A percentile compares a stretch with the other conserved stretches of the same genome.
Conservation (phyloP, 495 filamentous ascomycete species). For the Hypoxylon intermedium region DNA sequence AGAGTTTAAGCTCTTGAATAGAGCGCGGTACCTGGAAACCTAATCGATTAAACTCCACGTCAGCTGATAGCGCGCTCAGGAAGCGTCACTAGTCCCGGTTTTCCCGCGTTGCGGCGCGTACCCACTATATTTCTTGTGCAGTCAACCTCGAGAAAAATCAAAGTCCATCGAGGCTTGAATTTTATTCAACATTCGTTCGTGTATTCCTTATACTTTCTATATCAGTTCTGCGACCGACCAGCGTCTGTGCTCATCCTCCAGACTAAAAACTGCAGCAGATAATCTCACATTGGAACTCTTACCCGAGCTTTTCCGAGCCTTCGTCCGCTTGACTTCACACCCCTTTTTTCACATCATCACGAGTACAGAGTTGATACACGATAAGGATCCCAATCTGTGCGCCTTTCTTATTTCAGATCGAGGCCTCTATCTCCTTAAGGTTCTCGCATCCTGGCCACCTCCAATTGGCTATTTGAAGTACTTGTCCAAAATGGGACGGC, state of each 20-base stretch:
- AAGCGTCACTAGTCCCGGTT: slow-evolving; percentile 17
- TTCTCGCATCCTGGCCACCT: not conserved
- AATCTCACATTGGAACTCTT: too few relatives aligned
- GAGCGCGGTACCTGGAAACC: too few relatives aligned
- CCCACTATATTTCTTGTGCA: slow-evolving; percentile 20
- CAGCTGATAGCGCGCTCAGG: slow-evolving; percentile 44
- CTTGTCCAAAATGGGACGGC: slow-evolving; percentile 21
- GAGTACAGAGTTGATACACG: too few relatives aligned
- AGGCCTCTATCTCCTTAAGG: too few relatives aligned
- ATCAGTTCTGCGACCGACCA: too few relatives aligned
- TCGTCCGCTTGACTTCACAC: too few relatives aligned
- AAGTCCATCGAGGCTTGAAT: not conserved
- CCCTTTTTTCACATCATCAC: not conserved
- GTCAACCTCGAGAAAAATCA: slow-evolving; percentile 14
- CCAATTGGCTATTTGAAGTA: not conserved
- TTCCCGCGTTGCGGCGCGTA: slow-evolving; percentile 32
- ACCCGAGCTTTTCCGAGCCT: too few relatives aligned
- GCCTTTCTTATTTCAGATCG: too few relatives aligned
- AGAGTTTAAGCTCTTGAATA: too few relatives aligned
- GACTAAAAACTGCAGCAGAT: too few relatives aligned
- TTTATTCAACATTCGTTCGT: not conserved
- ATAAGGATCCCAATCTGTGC: too few relatives aligned
- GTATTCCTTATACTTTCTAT: not conserved
- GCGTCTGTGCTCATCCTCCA: too few relatives aligned
- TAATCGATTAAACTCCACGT: slow-evolving; percentile 38